These are phyloP conservation scores for Calycina herbarum DNA, from an alignment of 2,329 filamentous ascomycete species.

Conservation along the genomic window DNA sequence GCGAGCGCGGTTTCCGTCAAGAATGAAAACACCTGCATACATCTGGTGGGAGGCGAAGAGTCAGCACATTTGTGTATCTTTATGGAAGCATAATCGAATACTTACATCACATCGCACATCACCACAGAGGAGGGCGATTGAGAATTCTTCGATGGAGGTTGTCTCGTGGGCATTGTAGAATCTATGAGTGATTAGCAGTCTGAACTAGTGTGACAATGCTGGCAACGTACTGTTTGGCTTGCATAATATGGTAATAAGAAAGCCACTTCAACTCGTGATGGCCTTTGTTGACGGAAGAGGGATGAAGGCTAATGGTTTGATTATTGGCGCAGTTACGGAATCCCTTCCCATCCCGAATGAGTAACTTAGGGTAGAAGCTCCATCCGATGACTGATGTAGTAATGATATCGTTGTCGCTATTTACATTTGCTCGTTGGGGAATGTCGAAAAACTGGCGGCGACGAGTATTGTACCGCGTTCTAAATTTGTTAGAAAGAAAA, in stretches of 20 bases:
- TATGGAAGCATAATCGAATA: neutral
- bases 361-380: slow-evolving; percentile 93
- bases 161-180: slow-evolving; percentile 91
- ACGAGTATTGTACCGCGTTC: slow-evolving; percentile 63
- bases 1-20: slow-evolving; percentile 84
- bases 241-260: slow-evolving; percentile 97
- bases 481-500: slow-evolving; percentile 27
- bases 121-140: slow-evolving; percentile 81
- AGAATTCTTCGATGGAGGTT: slow-evolving; percentile 75
- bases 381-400: slow-evolving; percentile 83
- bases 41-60: slow-evolving; percentile 51
- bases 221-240: slow-evolving; percentile 69
- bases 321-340: slow-evolving; percentile 93
- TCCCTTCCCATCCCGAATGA: slow-evolving; percentile 80
- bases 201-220: slow-evolving; percentile 8
- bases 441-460: slow-evolving; percentile 75
- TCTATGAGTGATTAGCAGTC: slow-evolving; percentile 41
- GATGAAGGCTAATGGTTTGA: slow-evolving; percentile 83
- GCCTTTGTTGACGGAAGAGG: slow-evolving; percentile 84
- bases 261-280: slow-evolving; percentile 72
- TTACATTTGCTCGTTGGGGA: slow-evolving; percentile 70
- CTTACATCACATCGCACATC: slow-evolving; percentile 82
- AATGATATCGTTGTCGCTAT: slow-evolving; percentile 78
- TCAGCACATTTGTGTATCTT: slow-evolving; percentile 7
- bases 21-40: slow-evolving; percentile 80